Conservation (phyloP, 345 rosid genomes). For the Eucalyptus marginata region DNA sequence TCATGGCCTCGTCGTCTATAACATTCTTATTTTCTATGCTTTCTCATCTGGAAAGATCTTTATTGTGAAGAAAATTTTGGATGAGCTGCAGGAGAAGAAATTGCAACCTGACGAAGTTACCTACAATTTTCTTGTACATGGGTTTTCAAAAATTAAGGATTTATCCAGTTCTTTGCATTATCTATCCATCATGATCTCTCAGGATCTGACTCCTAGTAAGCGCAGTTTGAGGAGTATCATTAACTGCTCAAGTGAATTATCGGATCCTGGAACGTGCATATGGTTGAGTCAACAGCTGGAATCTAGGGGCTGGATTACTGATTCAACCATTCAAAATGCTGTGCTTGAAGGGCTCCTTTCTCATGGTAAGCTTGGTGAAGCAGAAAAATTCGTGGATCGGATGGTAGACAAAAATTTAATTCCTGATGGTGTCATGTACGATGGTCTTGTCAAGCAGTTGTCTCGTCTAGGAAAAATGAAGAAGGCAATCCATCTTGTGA, state of each 20-base stretch:
- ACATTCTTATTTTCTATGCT: constrained; percentile 47
- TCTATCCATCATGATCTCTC: constrained; percentile 48
- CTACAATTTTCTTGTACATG: constrained; percentile 54
- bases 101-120: constrained; percentile 35
- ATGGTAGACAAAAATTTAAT: constrained; percentile 20
- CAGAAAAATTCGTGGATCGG: constrained; percentile 37
- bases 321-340: constrained; percentile 32
- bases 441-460: constrained; percentile 44
- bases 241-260: constrained; percentile 23
- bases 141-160: constrained; percentile 38
- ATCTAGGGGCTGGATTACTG: constrained; percentile 28
- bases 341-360: constrained; percentile 35
- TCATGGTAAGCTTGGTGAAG: constrained; percentile 28
- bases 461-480: constrained; percentile 20
- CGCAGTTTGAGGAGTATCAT: constrained; percentile 43
- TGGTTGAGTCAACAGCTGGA: constrained; percentile 48
- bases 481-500: constrained; percentile 50
- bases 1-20: constrained; percentile 18
- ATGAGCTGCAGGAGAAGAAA: constrained; percentile 31
- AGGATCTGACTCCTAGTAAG: constrained; percentile 37
- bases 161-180: constrained; percentile 18
- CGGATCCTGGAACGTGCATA: constrained; percentile 29
- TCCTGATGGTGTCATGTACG: constrained; percentile 24
- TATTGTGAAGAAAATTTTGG: constrained; percentile 22
- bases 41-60: constrained; percentile 19